Evolutionary conservation across 352 stramenopile genomes (phyloP).

Genomic region (Blastocystis sp.): DNA sequence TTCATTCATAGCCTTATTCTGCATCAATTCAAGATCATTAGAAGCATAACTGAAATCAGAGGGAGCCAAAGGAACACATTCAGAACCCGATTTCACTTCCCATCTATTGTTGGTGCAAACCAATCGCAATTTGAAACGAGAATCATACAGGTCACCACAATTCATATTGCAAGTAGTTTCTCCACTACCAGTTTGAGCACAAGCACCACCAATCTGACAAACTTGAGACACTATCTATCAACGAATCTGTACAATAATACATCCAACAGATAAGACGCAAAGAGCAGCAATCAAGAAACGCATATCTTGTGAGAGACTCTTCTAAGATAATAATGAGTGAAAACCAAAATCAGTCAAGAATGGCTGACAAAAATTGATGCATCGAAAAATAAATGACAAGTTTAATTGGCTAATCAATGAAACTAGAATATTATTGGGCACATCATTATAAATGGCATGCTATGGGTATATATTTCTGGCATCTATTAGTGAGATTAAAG

Average conservation of each 20-base stretch:
- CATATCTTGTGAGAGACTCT: not conserved
- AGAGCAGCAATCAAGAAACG: not conserved
- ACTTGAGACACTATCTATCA: not conserved
- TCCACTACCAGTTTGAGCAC: not conserved
- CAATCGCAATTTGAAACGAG: not conserved
- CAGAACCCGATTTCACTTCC: not conserved
- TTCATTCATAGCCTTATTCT: conserved; percentile 15
- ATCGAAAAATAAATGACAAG: not conserved
- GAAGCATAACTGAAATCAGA: conserved; percentile 16
- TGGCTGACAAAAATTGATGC: no score
- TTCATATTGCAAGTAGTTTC: not conserved
- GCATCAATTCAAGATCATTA: not conserved
- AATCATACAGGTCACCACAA: not conserved
- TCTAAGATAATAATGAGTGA: no score
- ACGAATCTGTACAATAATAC: not conserved
- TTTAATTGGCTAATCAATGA: not conserved
- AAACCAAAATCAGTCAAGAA: no score
- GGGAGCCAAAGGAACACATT: not conserved
- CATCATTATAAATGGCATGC: no score
- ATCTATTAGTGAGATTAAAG: not conserved
- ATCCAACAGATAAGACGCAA: not conserved
- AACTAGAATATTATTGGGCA: not conserved
- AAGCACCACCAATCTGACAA: not conserved
- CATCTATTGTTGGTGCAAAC: not conserved
- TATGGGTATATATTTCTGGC: not conserved